A percentile compares a stretch with the other conserved stretches of the same genome.
phyloP scores from a whole-genome alignment of 1,284 basidiomycete genomes.

The Cutaneotrichosporon spelunceum region DNA sequence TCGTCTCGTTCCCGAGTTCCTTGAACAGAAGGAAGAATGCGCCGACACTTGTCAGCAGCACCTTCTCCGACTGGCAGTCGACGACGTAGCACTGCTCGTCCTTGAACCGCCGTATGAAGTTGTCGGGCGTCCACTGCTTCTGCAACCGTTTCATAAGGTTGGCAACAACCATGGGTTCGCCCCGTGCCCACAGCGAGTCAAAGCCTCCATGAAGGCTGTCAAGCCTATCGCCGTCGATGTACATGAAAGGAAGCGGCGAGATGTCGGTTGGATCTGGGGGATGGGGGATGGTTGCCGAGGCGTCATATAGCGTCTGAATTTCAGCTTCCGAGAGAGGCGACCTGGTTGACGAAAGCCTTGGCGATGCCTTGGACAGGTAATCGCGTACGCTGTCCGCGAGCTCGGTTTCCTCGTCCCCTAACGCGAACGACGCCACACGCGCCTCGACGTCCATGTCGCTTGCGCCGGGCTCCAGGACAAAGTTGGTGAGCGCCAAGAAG shows the following conservation, averaged over 20 bases:
- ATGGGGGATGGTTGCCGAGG: conserved; percentile 9
- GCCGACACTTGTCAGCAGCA: conserved; percentile 62
- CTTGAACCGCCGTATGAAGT: conserved; percentile 69
- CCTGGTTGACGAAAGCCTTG: not conserved
- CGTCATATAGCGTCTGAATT: conserved; percentile 26
- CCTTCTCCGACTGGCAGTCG: conserved; percentile 71
- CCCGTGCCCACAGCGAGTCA: conserved; percentile 65
- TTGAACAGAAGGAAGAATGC: conserved; percentile 81
- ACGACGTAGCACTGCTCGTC: conserved; percentile 67
- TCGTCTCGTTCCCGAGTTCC: conserved; percentile 32
- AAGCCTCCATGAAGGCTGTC: conserved; percentile 59
- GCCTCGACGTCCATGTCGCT: conserved; percentile 25
- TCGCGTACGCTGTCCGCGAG: conserved; percentile 13
- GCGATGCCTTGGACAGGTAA: conserved; percentile 6
- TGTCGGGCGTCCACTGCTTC: conserved; percentile 73
- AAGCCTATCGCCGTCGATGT: conserved; percentile 58
- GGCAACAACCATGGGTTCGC: conserved; percentile 72
- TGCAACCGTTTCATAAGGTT: conserved; percentile 62
- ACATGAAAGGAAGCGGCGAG: conserved; percentile 38
- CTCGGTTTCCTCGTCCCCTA: conserved; percentile 27
- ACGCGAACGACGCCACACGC: conserved; percentile 28
- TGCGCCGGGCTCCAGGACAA: conserved; percentile 30
- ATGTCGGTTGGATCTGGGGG: conserved; percentile 42
- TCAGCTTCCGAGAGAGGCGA: conserved; percentile 12
- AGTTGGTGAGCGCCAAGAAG: conserved; percentile 40